These are phyloP conservation scores for Hypocrella siamensis DNA, from an alignment of 2,329 filamentous ascomycete genomes.

Conservation along the genomic window DNA sequence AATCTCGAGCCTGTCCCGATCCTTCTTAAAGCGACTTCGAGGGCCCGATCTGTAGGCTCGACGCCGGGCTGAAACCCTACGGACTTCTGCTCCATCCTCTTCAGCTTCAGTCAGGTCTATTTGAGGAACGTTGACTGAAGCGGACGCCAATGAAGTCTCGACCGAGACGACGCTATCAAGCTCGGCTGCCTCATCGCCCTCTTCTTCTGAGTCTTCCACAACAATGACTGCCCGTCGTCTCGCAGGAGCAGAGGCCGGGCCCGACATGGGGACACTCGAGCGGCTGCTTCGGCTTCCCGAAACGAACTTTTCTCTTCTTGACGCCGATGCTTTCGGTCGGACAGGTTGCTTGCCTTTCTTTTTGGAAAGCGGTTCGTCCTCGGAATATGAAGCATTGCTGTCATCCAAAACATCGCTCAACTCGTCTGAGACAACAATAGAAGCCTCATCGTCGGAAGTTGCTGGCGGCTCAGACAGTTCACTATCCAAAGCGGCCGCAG, in stretches of 20 bases:
- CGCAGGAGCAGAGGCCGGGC: too few species aligned
- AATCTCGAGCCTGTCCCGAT: slow-evolving; percentile 53
- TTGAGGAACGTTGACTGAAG: background rate
- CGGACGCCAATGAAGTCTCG: background rate
- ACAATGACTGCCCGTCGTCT: background rate
- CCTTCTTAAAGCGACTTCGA: slow-evolving; percentile 15
- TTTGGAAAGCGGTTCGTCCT: slow-evolving; percentile 14
- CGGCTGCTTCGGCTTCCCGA: background rate
- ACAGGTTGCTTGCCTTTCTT: slow-evolving; percentile 6
- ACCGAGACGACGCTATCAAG: background rate
- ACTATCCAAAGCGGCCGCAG: slow-evolving; percentile 8
- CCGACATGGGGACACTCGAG: too few species aligned
- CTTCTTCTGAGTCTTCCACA: slow-evolving; percentile 2
- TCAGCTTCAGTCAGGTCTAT: slow-evolving; percentile 10
- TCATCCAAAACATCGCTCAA: slow-evolving; percentile 6
- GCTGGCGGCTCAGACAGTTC: slow-evolving; percentile 3
- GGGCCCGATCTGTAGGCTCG: slow-evolving; percentile 18
- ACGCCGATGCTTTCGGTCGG: background rate
- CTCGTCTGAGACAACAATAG: slow-evolving; percentile 6
- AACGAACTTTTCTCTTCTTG: background rate
- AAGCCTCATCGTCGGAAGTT: slow-evolving; percentile 6
- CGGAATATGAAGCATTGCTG: slow-evolving; percentile 8
- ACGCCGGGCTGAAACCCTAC: slow-evolving; percentile 11
- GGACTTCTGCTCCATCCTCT: slow-evolving; percentile 3
- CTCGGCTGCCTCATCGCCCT: background rate